phyloP scores from a whole-genome alignment of 768 basidiomycete species.

The Hemileccinum impolitum region DNA sequence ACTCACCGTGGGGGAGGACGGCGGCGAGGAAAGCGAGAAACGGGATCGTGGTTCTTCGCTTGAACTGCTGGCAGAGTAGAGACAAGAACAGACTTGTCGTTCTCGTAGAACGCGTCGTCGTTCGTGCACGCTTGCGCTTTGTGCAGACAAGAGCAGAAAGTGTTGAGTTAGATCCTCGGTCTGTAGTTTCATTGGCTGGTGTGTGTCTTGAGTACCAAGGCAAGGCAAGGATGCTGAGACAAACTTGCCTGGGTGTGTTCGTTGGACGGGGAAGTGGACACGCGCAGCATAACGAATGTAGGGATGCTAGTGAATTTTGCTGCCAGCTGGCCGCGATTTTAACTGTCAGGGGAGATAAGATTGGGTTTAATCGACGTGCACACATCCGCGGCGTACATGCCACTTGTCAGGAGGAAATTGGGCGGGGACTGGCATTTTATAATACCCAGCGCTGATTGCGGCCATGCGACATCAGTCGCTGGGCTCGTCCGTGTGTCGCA shows the following conservation, averaged over 20 bases:
- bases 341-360: neutral
- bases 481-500: neutral
- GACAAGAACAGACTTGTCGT: neutral
- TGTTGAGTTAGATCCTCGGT: slow-evolving; percentile 8
- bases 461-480: neutral
- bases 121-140: slow-evolving; percentile 18
- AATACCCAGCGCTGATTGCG: neutral
- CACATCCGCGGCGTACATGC: neutral
- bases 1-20: slow-evolving; percentile 19
- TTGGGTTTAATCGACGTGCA: neutral
- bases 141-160: slow-evolving; percentile 11
- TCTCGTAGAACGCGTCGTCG: slow-evolving; percentile 15
- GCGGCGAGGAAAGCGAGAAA: slow-evolving; percentile 16
- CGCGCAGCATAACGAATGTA: slow-evolving; percentile 2
- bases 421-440: neutral
- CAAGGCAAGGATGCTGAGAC: neutral
- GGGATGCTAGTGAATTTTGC: neutral
- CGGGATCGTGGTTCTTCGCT: slow-evolving; percentile 21
- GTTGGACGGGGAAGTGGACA: neutral
- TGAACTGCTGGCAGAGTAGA: slow-evolving; percentile 4
- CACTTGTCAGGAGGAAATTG: neutral
- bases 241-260: slow-evolving; percentile 9
- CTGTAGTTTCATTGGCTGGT: neutral
- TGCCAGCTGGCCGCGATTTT: neutral
- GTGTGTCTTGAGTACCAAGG: neutral